Evolutionary conservation across 257 asterid genomes (phyloP).

Genomic region (Echites panduratus): DNA sequence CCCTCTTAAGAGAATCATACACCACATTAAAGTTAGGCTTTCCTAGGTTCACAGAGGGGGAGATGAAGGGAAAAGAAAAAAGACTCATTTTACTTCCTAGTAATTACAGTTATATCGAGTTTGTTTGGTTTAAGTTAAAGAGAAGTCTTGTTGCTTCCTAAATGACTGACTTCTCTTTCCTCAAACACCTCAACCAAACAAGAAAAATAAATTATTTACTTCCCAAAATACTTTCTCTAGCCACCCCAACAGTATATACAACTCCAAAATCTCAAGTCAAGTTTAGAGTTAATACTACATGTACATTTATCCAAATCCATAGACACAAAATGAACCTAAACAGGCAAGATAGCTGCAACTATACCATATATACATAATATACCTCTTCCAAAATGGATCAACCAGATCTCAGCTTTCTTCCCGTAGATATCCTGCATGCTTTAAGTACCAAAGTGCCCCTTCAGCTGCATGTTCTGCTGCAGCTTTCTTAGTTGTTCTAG

Average conservation of each 20-base stretch:
- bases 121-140: no score
- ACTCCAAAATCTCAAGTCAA: not conserved
- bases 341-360: not conserved
- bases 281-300: not conserved
- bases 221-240: no score
- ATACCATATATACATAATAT: not conserved
- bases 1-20: no score
- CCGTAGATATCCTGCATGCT: slow-evolving; percentile 45
- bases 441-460: slow-evolving; percentile 72
- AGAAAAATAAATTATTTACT: no score
- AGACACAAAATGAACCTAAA: not conserved
- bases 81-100: no score
- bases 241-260: not conserved
- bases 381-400: not conserved
- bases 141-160: no score
- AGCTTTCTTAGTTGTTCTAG: slow-evolving; percentile 56
- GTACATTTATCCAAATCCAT: not conserved
- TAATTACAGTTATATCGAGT: no score
- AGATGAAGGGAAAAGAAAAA: no score
- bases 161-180: no score
- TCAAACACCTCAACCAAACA: no score
- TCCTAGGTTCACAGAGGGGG: no score
- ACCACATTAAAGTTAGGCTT: no score
- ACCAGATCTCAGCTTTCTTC: slow-evolving; percentile 9
- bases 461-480: slow-evolving; percentile 80